phyloP scores from a whole-genome alignment of 2,329 filamentous ascomycete species.

The Aspergillus versicolor region DNA sequence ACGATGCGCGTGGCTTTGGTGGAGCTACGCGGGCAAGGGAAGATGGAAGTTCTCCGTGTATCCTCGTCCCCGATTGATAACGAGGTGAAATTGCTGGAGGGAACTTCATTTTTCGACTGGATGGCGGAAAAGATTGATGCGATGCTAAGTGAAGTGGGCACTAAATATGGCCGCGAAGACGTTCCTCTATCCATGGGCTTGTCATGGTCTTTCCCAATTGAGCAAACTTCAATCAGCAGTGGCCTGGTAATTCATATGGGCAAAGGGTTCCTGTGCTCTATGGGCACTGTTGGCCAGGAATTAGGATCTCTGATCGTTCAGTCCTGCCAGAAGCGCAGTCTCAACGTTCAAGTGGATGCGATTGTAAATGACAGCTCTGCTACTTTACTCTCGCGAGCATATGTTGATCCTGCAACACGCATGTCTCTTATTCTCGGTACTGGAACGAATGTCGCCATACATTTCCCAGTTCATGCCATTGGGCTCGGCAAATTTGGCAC shows the following conservation, averaged over 20 bases:
- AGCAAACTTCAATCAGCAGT: slow-evolving; percentile 60
- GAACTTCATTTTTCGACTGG: slow-evolving; percentile 64
- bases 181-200: slow-evolving; percentile 57
- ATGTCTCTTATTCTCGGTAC: slow-evolving; percentile 66
- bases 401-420: slow-evolving; percentile 59
- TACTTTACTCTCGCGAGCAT: slow-evolving; percentile 61
- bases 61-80: slow-evolving; percentile 58
- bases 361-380: slow-evolving; percentile 66
- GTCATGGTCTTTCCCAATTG: slow-evolving; percentile 66
- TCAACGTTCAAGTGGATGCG: slow-evolving; percentile 60
- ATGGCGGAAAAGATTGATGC: slow-evolving; percentile 61
- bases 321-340: slow-evolving; percentile 54
- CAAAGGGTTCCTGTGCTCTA: slow-evolving; percentile 62
- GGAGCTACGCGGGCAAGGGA: slow-evolving; percentile 52
- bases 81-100: slow-evolving; percentile 53
- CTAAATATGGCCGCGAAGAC: slow-evolving; percentile 39
- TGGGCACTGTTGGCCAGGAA: slow-evolving; percentile 60
- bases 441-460: slow-evolving; percentile 64
- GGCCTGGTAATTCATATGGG: slow-evolving; percentile 63
- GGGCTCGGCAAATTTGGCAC: slow-evolving; percentile 56
- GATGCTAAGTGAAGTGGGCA: slow-evolving; percentile 47
- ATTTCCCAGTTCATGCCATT: slow-evolving; percentile 57
- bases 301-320: slow-evolving; percentile 59
- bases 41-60: slow-evolving; percentile 57
- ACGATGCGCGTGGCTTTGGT: slow-evolving; percentile 64